Base-by-base conservation (phyloP, 257 asterid genomes). In the Craterostigma plantagineum region DNA sequence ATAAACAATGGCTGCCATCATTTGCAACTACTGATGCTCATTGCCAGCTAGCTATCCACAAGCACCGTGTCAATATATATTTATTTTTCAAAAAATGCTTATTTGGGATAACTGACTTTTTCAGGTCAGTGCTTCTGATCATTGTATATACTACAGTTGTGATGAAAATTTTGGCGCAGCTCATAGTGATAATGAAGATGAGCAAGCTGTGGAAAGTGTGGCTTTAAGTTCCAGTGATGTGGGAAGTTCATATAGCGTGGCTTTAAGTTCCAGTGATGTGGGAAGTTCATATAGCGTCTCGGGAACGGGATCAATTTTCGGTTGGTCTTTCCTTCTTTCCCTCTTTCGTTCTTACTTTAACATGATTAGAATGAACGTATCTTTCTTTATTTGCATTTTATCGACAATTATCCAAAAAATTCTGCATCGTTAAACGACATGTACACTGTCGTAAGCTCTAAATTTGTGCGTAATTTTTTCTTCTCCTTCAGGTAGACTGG, bases 91-190 rank as follows among this genome's bases (percentile, higher is more conserved):
- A 48, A 14, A 33, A 16, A 50, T 52, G 48, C 57, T 35, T 27
- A 35, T 27, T 48, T 6, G 48, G 56, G 52, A 48, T 54, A 42
- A 37, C 18, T 23, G 11, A 1, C 8, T 23, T n/a, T 52, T 41
- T 52, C 72, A 86, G 94, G 80, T 70, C 51, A 61, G 61, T 52
- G 48, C 61, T 53, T 63, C 82, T 48, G 91, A 76, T 57, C 61
- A 76, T 35, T 72, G 80, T 34, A 47, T 66, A 52, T 81, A 67
- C 67, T 78, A 74, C 44, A 81, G 76, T 57, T 81, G 91, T 23
- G 67, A 76, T 37, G 97, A 86, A 58, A 76, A 69, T 39, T 68
- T 74, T 51, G 60, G 61, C 45, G 66, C 63, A 54, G 65, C 51
- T 49, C 65, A 65, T 48, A 58, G 59, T 60, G 68, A 53, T 51